Evolutionary conservation across 441 rosid species (phyloP).

Genomic region (Rhodomyrtus psidioides): DNA sequence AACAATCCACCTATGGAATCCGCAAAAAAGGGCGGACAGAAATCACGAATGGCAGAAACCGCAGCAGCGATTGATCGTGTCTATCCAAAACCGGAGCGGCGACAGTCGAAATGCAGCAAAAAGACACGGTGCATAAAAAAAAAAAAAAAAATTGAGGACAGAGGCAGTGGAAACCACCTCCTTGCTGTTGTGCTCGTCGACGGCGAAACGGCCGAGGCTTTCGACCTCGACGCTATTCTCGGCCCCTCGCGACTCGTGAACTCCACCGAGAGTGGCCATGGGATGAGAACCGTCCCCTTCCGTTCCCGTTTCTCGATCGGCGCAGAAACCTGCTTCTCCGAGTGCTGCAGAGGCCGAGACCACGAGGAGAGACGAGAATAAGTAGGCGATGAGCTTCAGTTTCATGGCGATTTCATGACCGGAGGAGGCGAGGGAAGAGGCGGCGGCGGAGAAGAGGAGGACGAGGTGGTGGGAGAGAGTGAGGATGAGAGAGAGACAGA

Average conservation of each 20-base stretch:
- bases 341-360: neutral
- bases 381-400: neutral
- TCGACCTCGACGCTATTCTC: constrained; percentile 59
- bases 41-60: neutral
- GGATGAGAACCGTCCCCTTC: neutral
- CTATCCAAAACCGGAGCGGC: neutral
- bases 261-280: constrained; percentile 65
- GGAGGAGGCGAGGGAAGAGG: too few species aligned
- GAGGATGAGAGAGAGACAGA: too few species aligned
- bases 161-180: constrained; percentile 25
- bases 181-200: constrained; percentile 81
- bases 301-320: neutral
- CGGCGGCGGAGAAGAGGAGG: too few species aligned
- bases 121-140: too few species aligned
- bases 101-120: neutral
- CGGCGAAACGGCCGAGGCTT: constrained; percentile 66
- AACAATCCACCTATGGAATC: neutral
- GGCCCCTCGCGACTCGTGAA: constrained; percentile 32
- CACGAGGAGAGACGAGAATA: neutral
- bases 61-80: neutral
- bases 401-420: neutral
- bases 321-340: constrained; percentile 26
- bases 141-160: neutral
- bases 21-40: neutral
- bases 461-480: too few species aligned